A percentile compares a stretch with the other conserved stretches of the same genome.
Evolutionary conservation across 2,329 filamentous ascomycete species (phyloP).

Genomic region (Exophiala bonariae): DNA sequence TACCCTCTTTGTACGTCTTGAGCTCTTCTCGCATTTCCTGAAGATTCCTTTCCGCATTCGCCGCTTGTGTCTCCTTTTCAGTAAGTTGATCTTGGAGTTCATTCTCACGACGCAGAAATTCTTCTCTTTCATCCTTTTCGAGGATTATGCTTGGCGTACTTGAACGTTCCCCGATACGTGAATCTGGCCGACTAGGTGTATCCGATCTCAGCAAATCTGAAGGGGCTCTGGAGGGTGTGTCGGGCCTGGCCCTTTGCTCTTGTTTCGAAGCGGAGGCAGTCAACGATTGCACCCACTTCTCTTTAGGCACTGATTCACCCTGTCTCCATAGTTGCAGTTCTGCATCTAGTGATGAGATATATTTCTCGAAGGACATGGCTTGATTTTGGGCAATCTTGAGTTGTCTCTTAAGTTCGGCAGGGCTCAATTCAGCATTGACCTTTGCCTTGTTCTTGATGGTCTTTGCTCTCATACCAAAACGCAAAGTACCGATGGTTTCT

Average conservation of each 20-base stretch:
- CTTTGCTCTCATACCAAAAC: constrained; percentile 95
- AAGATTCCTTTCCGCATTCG: constrained; percentile 75
- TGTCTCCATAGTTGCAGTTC: constrained; percentile 86
- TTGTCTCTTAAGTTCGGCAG: constrained; percentile 87
- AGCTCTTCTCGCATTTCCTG: constrained; percentile 86
- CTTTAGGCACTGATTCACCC: constrained; percentile 84
- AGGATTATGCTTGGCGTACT: constrained; percentile 84
- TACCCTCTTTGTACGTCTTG: constrained; percentile 78
- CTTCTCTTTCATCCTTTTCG: constrained; percentile 95
- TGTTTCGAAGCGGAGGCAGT: constrained; percentile 43
- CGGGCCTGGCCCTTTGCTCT: constrained; percentile 44
- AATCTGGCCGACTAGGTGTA: constrained; percentile 60
- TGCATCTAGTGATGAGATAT: constrained; percentile 77
- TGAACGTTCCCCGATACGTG: constrained; percentile 73
- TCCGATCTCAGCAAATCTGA: constrained; percentile 51
- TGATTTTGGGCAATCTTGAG: constrained; percentile 91
- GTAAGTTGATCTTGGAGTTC: constrained; percentile 95
- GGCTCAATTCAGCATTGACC: constrained; percentile 97
- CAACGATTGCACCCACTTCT: constrained; percentile 76
- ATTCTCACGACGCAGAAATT: constrained; percentile 92
- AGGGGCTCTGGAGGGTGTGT: constrained; percentile 59
- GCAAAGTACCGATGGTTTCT: constrained; percentile 86
- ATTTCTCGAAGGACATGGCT: constrained; percentile 82
- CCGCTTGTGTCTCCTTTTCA: constrained; percentile 83
- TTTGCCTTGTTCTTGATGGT: constrained; percentile 99